phyloP scores from a whole-genome alignment of 306 rosid species.

The Prunus armeniaca region DNA sequence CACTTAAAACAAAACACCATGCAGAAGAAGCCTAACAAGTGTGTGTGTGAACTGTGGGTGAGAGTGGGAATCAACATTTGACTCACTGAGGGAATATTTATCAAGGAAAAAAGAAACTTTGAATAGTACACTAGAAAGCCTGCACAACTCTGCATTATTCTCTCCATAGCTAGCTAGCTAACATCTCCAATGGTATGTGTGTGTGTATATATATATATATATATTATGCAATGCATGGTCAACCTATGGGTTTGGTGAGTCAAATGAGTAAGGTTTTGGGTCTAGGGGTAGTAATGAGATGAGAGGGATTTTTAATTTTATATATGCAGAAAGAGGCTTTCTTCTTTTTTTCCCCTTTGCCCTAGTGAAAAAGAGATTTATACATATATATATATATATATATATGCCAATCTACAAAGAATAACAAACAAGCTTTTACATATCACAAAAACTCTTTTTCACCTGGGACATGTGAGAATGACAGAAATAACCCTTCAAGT shows the following conservation, averaged over 20 bases:
- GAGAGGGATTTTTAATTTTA: neutral
- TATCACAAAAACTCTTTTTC: constrained; percentile 16
- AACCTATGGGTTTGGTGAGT: constrained; percentile 1
- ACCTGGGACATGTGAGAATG: constrained; percentile 45
- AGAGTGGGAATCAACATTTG: constrained; percentile 48
- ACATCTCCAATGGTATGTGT: neutral
- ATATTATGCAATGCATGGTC: neutral
- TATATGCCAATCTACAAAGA: neutral
- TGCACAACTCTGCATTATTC: constrained; percentile 39
- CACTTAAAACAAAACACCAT: neutral
- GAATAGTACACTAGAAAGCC: constrained; percentile 47
- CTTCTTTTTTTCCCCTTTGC: neutral
- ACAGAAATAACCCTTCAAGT: constrained; percentile 43
- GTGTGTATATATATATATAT: neutral
- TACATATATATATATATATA: constrained; percentile 1
- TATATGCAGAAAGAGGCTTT: neutral
- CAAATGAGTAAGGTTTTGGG: constrained; percentile 15
- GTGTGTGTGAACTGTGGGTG: constrained; percentile 24
- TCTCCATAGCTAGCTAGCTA: neutral
- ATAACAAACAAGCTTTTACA: constrained; percentile 20
- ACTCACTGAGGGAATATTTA: constrained; percentile 50
- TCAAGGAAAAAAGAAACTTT: constrained; percentile 37
- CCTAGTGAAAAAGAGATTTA: neutral
- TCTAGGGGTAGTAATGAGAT: neutral
- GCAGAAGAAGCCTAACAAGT: constrained; percentile 9